A percentile compares a stretch with the other conserved stretches of the same genome.
phyloP scores from a whole-genome alignment of 192 early-diverging fungal species.

The Oehlia diaphana region DNA sequence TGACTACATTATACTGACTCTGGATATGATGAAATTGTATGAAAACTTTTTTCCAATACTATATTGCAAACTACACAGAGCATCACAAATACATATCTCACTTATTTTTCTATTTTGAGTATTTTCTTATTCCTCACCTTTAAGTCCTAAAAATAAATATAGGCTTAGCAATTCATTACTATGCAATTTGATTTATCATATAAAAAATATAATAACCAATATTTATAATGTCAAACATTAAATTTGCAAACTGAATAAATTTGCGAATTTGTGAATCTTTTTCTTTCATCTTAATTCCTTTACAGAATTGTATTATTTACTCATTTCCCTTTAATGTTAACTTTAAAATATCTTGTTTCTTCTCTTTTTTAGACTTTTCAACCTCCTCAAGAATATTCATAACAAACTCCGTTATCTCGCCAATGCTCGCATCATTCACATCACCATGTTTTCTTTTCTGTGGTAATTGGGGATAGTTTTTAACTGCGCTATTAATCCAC shows the following conservation, averaged over 20 bases:
- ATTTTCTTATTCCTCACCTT: background rate
- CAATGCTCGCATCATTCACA: background rate
- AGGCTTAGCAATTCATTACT: background rate
- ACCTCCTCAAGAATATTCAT: conserved; percentile 15
- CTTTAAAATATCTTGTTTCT: conserved; percentile 9
- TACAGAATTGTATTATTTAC: conserved; percentile 11
- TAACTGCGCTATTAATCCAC: background rate
- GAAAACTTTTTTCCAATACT: conserved; percentile 22
- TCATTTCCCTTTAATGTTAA: conserved; percentile 17
- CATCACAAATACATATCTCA: conserved; percentile 7
- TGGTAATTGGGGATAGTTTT: background rate
- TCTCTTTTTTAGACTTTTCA: conserved; percentile 9
- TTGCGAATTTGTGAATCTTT: conserved; percentile 6
- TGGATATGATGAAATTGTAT: background rate
- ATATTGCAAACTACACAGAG: conserved; percentile 9
- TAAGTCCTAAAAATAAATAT: conserved; percentile 10
- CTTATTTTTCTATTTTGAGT: background rate
- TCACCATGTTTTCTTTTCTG: background rate
- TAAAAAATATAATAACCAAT: conserved; percentile 18
- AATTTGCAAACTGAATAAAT: conserved; percentile 15
- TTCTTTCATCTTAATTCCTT: conserved; percentile 15
- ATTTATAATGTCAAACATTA: conserved; percentile 24
- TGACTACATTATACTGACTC: conserved; percentile 20
- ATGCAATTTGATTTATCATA: background rate
- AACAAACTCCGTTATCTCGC: conserved; percentile 1